Evolutionary conservation across 2,329 filamentous ascomycete genomes (phyloP).

Genomic region (Daldinia eschscholtzii): DNA sequence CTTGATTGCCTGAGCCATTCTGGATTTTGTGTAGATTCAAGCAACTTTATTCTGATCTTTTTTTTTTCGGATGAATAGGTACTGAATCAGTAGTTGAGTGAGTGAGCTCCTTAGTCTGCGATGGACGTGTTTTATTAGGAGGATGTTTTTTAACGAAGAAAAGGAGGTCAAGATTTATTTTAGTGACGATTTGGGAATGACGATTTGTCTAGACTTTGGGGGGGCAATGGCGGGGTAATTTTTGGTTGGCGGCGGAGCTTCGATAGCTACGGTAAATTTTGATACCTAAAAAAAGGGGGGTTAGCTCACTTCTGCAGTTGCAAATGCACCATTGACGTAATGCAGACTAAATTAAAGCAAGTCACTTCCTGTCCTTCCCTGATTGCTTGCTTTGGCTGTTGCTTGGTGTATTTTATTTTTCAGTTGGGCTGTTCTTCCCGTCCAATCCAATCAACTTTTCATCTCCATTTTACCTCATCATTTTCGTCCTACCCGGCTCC

Average conservation of each 20-base stretch:
- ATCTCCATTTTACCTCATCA: slow-evolving; percentile 32
- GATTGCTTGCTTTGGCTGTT: slow-evolving; percentile 28
- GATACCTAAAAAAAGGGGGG: slow-evolving; percentile 36
- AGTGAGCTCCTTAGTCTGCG: background rate
- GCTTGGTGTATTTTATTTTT: slow-evolving; percentile 26
- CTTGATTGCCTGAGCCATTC: slow-evolving; percentile 78
- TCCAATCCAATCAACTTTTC: slow-evolving; percentile 24
- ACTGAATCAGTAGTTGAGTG: background rate
- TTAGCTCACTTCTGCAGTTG: slow-evolving; percentile 38
- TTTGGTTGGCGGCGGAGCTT: slow-evolving; percentile 40
- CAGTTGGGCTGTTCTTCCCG: slow-evolving; percentile 17
- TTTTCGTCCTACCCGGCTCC: slow-evolving; percentile 5
- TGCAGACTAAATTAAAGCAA: slow-evolving; percentile 38
- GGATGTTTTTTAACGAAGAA: slow-evolving; percentile 24
- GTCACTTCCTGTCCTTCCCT: slow-evolving; percentile 22
- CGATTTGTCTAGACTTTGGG: slow-evolving; percentile 35
- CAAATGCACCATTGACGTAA: slow-evolving; percentile 50
- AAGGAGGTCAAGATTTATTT: slow-evolving; percentile 45
- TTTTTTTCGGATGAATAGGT: background rate
- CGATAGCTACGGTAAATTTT: slow-evolving; percentile 32
- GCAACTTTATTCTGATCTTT: slow-evolving; percentile 4
- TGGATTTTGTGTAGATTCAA: slow-evolving; percentile 41
- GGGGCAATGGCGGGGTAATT: slow-evolving; percentile 42
- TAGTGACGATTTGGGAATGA: slow-evolving; percentile 40
- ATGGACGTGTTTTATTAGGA: background rate